Evolutionary conservation across 441 rosid genomes (phyloP).

Genomic region (Jatropha multifida): DNA sequence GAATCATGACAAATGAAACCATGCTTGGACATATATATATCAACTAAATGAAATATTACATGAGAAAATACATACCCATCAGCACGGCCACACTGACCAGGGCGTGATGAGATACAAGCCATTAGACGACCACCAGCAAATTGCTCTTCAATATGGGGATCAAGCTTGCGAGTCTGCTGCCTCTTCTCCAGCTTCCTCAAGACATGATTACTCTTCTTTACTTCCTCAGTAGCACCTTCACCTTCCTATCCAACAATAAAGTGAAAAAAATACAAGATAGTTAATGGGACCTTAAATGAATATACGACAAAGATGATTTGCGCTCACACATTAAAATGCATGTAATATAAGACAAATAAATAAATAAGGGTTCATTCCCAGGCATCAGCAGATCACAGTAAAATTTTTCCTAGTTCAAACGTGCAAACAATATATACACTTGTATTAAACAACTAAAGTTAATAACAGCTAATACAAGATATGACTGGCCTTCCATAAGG

Average conservation of each 20-base stretch:
- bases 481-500: neutral
- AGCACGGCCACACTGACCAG: slow-evolving; percentile 65
- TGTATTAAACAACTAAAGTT: too few species aligned
- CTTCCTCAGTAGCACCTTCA: slow-evolving; percentile 49
- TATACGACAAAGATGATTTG: neutral
- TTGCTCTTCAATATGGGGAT: slow-evolving; percentile 58
- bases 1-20: neutral
- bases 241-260: slow-evolving; percentile 37
- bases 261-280: too few species aligned
- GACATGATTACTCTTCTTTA: slow-evolving; percentile 54
- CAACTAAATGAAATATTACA: neutral
- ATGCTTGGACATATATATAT: too few species aligned
- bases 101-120: slow-evolving; percentile 62
- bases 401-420: too few species aligned
- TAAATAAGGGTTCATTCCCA: neutral
- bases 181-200: slow-evolving; percentile 52
- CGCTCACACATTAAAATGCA: neutral
- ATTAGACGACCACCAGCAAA: slow-evolving; percentile 53
- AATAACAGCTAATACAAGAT: neutral
- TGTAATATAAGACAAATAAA: neutral
- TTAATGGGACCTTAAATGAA: neutral
- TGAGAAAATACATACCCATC: slow-evolving; percentile 45
- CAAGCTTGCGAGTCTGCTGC: slow-evolving; percentile 48
- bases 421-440: neutral
- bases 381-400: neutral